These are phyloP conservation scores for Dimargaris verticillata DNA, from an alignment of 192 early-diverging fungal genomes.

Conservation along the genomic window DNA sequence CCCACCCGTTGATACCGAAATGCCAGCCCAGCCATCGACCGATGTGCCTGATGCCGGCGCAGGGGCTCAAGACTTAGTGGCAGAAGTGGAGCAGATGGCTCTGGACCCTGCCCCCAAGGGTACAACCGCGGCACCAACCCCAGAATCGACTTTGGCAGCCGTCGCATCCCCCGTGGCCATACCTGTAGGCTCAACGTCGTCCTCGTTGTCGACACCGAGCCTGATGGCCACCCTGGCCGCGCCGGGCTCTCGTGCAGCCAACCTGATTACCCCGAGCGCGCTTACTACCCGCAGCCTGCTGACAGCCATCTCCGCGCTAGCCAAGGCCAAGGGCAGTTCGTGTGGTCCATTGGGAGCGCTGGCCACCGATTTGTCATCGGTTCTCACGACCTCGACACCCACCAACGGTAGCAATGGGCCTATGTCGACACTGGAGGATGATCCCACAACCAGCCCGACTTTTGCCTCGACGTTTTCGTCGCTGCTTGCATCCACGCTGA, in stretches of 20 bases:
- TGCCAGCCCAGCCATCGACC: background rate
- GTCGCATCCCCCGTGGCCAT: background rate
- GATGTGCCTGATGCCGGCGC: background rate
- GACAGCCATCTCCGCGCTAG: conserved; percentile 6
- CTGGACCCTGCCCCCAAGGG: background rate
- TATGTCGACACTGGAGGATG: background rate
- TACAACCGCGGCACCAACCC: too few species aligned
- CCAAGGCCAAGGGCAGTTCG: conserved; percentile 11
- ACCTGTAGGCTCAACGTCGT: background rate
- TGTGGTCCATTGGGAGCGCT: background rate
- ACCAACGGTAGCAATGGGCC: too few species aligned
- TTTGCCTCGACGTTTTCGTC: conserved; percentile 8
- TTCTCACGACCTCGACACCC: background rate
- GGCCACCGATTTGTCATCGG: background rate
- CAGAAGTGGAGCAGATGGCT: background rate
- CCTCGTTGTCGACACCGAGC: background rate
- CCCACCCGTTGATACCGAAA: background rate
- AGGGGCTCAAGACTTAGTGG: too few species aligned
- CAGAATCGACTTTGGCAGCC: background rate
- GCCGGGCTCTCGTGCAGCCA: background rate
- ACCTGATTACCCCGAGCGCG: conserved; percentile 2
- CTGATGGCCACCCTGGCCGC: background rate
- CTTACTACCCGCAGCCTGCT: conserved; percentile 6
- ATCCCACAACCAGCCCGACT: background rate
- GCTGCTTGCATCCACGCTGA: conserved; percentile 7